A percentile compares a stretch with the other conserved stretches of the same genome.
Conservation (phyloP, 768 basidiomycete species). For the Chalciporus sphaerocephalus region DNA sequence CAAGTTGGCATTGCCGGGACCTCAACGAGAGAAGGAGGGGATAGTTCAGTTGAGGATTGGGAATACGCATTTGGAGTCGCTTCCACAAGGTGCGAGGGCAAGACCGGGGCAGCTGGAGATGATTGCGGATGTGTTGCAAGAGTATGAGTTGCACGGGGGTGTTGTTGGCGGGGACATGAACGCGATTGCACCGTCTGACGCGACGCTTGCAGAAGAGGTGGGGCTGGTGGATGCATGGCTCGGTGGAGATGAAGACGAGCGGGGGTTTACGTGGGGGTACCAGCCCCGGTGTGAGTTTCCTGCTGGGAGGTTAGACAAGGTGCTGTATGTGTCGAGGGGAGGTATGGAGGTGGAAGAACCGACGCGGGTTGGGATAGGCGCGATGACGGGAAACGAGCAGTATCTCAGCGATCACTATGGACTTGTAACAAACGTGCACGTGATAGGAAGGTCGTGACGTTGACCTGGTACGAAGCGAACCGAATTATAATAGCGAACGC, state of each 20-base stretch:
- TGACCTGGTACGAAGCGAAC: too few species aligned
- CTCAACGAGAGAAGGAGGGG: constrained; percentile 31
- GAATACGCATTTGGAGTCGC: constrained; percentile 74
- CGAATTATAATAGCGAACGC: too few species aligned
- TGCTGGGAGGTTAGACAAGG: constrained; percentile 58
- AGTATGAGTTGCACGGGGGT: constrained; percentile 48
- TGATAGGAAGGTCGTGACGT: constrained; percentile 1
- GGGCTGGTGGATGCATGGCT: constrained; percentile 62
- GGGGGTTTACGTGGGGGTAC: constrained; percentile 66
- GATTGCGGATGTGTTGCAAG: constrained; percentile 48
- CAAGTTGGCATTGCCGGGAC: constrained; percentile 38
- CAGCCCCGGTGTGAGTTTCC: constrained; percentile 49
- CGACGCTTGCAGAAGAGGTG: constrained; percentile 36
- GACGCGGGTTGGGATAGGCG: constrained; percentile 51
- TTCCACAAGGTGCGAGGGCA: constrained; percentile 43
- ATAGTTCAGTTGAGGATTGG: constrained; percentile 53
- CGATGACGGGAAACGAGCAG: constrained; percentile 38
- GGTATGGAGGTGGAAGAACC: constrained; percentile 53
- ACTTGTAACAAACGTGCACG: constrained; percentile 39
- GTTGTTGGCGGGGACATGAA: constrained; percentile 75
- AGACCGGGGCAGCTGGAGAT: constrained; percentile 49
- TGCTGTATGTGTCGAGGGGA: constrained; percentile 51
- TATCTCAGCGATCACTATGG: constrained; percentile 74
- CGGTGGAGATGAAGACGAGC: constrained; percentile 39
- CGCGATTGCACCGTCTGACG: constrained; percentile 48